Evolutionary conservation across 2,329 filamentous ascomycete species (phyloP), one percentile per base, ranked within the genome.

Genomic region (Aspergillus piperis): DNA sequence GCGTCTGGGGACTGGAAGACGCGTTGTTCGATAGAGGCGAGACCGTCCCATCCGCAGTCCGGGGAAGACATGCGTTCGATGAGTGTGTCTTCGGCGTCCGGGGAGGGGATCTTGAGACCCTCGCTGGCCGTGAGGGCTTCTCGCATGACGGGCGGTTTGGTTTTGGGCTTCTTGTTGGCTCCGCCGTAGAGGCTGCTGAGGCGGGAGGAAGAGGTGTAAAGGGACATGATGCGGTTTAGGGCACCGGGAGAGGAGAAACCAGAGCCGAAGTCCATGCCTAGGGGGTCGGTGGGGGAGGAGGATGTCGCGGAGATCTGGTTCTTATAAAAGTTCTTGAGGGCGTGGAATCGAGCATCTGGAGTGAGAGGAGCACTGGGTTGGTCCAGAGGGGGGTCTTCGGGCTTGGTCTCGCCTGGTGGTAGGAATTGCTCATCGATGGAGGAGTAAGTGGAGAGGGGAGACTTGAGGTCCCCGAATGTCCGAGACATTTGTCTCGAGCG

Each of bases 221-320:
- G 81, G 63, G 87, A 93, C 91, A 97, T 96, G 70, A 98, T 95
- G 32, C 94, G 88, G 25, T 90, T 89, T 57, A 97, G 80, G 8
- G 92, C 90, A 5, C 87, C 90, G 0, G 94, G 93, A 0, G 93
- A 96, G 30, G 83, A 84, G 75, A 87, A 88, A 47, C 80, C 81
- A 63, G 66, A 63, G 1, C 72, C 74, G 54, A 76, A 72, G 47
- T 79, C 76, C 0, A 73, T 70, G 8, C 88, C 88, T 27, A 87
- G 76, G 50, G 77, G 76, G 1, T 84, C 83, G 5, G 77, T 76
- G 0, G 84, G 75, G 11, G 83, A 82, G 2, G 82, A 76, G 23
- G 84, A 84, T 0, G 84, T 80, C 54, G 90, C 86, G 8, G 86
- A 83, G 15, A 96, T 81, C 71, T 97, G 93, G 7, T 84, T 82